Percentiles rank a stretch among this genome's conserved stretches.
Conservation (phyloP, 148 eudicot genomes). For the Rhododendron simsii region DNA sequence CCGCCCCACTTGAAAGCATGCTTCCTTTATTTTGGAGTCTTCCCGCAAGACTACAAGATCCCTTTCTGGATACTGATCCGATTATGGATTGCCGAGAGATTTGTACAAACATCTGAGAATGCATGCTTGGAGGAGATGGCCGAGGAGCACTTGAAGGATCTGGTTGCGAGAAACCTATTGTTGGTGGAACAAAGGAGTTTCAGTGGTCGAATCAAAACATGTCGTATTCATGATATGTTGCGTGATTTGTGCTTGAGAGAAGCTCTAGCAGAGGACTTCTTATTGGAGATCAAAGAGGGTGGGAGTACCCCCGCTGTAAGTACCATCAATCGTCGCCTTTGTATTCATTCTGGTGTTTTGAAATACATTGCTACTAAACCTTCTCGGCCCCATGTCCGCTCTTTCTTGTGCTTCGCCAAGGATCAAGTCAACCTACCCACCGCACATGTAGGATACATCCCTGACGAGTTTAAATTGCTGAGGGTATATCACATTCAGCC, state of each 20-base stretch:
- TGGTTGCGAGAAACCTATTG: conserved; percentile 31
- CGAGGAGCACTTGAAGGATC: conserved; percentile 27
- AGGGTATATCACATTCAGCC: conserved; percentile 10
- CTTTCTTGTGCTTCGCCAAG: conserved; percentile 25
- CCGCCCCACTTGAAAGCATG: too few species aligned
- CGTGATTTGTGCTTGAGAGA: conserved; percentile 29
- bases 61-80: too few species aligned
- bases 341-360: conserved; percentile 24
- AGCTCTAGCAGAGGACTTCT: conserved; percentile 26
- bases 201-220: conserved; percentile 11
- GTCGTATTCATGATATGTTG: conserved; percentile 6
- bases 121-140: too few species aligned
- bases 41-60: too few species aligned
- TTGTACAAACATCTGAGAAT: too few species aligned
- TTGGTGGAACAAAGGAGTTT: conserved; percentile 15
- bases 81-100: too few species aligned
- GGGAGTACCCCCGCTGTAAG: not conserved
- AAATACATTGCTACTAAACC: conserved; percentile 19
- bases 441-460: conserved; percentile 15
- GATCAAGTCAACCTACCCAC: conserved; percentile 5
- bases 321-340: conserved; percentile 26
- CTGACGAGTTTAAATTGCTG: conserved; percentile 13
- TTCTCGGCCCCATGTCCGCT: conserved; percentile 20
- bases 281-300: conserved; percentile 9
- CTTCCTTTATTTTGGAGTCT: too few species aligned